Percentiles rank a stretch among this genome's conserved stretches.
These are phyloP conservation scores for Coprinellus micaceus DNA, from an alignment of 768 basidiomycete species.

Conservation along the genomic window DNA sequence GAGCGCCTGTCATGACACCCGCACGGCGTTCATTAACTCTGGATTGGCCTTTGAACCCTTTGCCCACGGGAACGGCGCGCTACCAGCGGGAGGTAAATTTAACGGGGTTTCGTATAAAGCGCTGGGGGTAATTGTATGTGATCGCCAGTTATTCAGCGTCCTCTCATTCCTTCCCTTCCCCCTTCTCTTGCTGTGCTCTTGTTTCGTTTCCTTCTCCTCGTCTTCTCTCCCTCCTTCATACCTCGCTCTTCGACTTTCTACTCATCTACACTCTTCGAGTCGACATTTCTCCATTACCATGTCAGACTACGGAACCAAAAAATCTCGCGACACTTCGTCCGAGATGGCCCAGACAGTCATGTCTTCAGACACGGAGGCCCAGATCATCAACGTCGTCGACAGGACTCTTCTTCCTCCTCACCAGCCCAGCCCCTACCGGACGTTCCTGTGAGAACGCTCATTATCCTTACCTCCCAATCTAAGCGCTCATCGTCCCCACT, in stretches of 20 bases:
- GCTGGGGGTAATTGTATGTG: neutral
- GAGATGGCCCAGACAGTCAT: neutral
- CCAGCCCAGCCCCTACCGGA: neutral
- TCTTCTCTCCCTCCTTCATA: neutral
- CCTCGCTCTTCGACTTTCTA: neutral
- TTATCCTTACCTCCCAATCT: neutral
- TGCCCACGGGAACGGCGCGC: neutral
- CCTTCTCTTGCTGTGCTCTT: too few species aligned
- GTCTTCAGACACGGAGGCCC: neutral
- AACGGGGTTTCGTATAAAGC: neutral
- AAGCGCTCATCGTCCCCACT: neutral
- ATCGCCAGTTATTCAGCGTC: too few species aligned
- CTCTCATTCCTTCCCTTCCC: too few species aligned
- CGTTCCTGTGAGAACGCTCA: neutral
- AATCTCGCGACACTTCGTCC: neutral
- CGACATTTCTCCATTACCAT: neutral
- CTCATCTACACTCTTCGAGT: neutral
- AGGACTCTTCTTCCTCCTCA: neutral
- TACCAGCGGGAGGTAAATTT: neutral
- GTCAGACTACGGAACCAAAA: neutral
- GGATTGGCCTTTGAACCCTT: neutral
- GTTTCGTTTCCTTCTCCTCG: neutral
- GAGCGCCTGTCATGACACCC: neutral
- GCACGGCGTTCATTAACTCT: neutral
- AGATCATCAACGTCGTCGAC: neutral